Evolutionary conservation across 2,329 filamentous ascomycete species (phyloP).

Genomic region (Ploettnerulaceae sp.): DNA sequence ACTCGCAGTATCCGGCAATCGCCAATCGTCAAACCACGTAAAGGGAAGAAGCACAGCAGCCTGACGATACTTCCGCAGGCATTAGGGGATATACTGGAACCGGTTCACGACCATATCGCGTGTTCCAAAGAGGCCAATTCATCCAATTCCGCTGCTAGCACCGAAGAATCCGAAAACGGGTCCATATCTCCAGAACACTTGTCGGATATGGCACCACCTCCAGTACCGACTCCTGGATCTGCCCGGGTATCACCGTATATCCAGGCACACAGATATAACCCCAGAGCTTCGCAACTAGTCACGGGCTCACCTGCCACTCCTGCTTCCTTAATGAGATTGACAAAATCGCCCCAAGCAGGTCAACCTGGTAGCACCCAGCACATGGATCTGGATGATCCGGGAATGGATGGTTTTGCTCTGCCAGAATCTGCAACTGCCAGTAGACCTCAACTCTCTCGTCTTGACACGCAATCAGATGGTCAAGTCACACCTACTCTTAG

Average conservation of each 20-base stretch:
- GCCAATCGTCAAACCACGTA: conserved; percentile 37
- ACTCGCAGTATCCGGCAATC: conserved; percentile 36
- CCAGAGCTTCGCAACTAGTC: conserved; percentile 34
- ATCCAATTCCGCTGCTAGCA: conserved; percentile 30
- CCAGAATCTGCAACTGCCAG: conserved; percentile 66
- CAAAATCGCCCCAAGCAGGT: conserved; percentile 33
- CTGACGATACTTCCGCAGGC: conserved; percentile 41
- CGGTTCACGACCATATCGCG: conserved; percentile 31
- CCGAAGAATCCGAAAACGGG: conserved; percentile 57
- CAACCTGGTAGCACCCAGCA: conserved; percentile 40
- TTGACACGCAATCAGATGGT: conserved; percentile 49
- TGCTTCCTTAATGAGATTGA: conserved; percentile 79
- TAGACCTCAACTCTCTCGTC: conserved; percentile 43
- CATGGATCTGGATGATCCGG: conserved; percentile 44
- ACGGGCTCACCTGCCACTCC: conserved; percentile 67
- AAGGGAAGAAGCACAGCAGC: conserved; percentile 40
- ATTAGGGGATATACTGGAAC: conserved; percentile 35
- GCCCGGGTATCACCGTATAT: conserved; percentile 65
- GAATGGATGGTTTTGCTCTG: conserved; percentile 63
- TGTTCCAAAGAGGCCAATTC: conserved; percentile 37
- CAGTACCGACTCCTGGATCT: conserved; percentile 61
- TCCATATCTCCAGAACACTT: conserved; percentile 61
- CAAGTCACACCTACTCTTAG: conserved; percentile 51
- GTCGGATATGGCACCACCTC: conserved; percentile 62
- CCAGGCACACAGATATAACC: conserved; percentile 44